Evolutionary conservation across 139 green algal genomes (phyloP), one percentile per base, ranked within the genome.

Genomic region (Chlamydomonas incerta): DNA sequence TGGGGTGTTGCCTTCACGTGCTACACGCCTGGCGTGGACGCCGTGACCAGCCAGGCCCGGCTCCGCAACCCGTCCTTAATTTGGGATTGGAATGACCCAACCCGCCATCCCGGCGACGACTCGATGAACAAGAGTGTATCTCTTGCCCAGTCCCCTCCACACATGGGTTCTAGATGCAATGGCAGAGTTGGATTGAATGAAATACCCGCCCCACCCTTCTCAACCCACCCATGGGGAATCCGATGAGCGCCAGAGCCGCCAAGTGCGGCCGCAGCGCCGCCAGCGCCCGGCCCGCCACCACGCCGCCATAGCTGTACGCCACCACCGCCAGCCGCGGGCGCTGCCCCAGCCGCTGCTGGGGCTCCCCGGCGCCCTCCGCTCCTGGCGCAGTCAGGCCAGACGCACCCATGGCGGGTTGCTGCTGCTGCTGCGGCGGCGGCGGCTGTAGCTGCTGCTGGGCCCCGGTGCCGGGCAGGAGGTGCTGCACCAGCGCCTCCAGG

Each of bases 221-320:
- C n/a, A n/a, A 37, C 79, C 26, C 46, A 85, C 79, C 79, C 31
- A 75, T 13, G 21, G 79, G 79, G 17, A 74, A 18, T 0, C 46
- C 47, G 28, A 85, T 13, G 28, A 26, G 31, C 47, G 47, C 79
- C 11, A 85, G 29, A 2, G 79, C 79, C 31, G 21, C 79, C 65
- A 85, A 10, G 21, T 75, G 28, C 3, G 65, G 60, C 33, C n/a
- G 20, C 79, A 85, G 79, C 79, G 34, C 47, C 47, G 47, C n/a
- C 47, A 75, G 31, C 20, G 79, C 79, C 11, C 79, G 23, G 20
- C n/a, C n/a, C 65, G 47, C 79, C 79, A 85, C 79, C 20, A 68
- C 29, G 10, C 15, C 29, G 37, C 79, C 79, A 66, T 85, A 85
- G 66, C 65, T 76, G 79, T 85, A 85, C 13, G 8, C 79, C 21